A percentile compares a stretch with the other conserved stretches of the same genome.
Conservation (phyloP, 768 basidiomycete genomes). For the Boletales sp. region DNA sequence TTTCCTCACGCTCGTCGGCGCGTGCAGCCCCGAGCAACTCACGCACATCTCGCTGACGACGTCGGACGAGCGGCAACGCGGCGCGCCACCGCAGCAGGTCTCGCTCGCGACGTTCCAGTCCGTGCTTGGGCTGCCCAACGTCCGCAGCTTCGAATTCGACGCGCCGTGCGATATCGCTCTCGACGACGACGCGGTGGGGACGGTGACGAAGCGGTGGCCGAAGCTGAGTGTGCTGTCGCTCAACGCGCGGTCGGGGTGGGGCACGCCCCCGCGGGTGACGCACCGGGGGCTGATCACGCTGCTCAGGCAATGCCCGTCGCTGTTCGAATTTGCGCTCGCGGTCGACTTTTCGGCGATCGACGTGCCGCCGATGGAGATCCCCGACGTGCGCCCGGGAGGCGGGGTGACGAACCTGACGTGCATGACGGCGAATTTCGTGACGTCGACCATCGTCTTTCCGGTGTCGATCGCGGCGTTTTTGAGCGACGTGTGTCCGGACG, state of each 20-base stretch:
- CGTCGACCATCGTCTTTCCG: constrained; percentile 19
- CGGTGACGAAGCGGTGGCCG: constrained; percentile 20
- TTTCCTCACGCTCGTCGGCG: constrained; percentile 14
- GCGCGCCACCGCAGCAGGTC: not conserved
- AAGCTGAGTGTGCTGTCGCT: constrained; percentile 9
- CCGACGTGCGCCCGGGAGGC: constrained; percentile 1
- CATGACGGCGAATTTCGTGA: constrained; percentile 13
- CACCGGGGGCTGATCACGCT: constrained; percentile 19
- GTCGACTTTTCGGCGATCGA: constrained; percentile 22
- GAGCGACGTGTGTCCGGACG: constrained; percentile 21
- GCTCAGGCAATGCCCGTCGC: constrained; percentile 7
- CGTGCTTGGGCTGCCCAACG: constrained; percentile 13
- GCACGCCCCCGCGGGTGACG: constrained; percentile 15
- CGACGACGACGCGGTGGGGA: constrained; percentile 18
- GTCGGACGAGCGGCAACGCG: not conserved
- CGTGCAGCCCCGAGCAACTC: constrained; percentile 10
- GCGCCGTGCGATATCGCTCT: constrained; percentile 17
- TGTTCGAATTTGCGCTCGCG: constrained; percentile 15
- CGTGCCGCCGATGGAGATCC: not conserved
- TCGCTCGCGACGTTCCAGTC: constrained; percentile 15
- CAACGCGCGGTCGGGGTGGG: constrained; percentile 20
- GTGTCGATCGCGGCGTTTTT: constrained; percentile 22
- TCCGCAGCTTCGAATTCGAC: constrained; percentile 14
- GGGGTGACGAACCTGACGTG: constrained; percentile 12
- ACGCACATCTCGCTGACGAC: constrained; percentile 8